These are phyloP conservation scores for Microbotryomycetes sp. DNA, from an alignment of 1,284 basidiomycete species.

Conservation along the genomic window DNA sequence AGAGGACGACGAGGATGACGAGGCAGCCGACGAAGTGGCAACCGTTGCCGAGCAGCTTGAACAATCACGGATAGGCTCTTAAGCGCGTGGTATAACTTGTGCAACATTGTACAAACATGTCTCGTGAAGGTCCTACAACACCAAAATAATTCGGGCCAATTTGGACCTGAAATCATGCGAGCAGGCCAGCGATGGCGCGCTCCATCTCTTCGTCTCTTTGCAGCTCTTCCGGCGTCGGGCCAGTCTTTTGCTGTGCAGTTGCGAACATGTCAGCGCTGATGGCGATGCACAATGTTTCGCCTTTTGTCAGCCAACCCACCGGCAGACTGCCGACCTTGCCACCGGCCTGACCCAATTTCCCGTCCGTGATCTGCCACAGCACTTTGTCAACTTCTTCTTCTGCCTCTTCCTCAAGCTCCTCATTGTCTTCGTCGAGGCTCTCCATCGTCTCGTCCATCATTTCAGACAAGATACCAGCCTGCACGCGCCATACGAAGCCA, in stretches of 20 bases:
- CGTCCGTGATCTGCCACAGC: conserved; percentile 88
- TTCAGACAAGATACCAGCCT: conserved; percentile 45
- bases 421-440: conserved; percentile 51
- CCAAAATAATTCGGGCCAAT: not conserved
- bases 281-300: not conserved
- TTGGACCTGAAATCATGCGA: conserved; percentile 12
- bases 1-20: conserved; percentile 30
- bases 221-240: conserved; percentile 26
- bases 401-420: conserved; percentile 92
- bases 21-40: conserved; percentile 40
- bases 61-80: conserved; percentile 1
- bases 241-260: conserved; percentile 4
- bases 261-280: not conserved
- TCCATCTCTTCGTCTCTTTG: conserved; percentile 34
- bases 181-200: conserved; percentile 22
- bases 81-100: not conserved
- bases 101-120: not conserved
- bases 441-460: conserved; percentile 46
- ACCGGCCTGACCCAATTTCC: conserved; percentile 76
- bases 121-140: not conserved
- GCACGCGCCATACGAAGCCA: not conserved
- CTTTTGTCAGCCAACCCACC: conserved; percentile 49
- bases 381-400: conserved; percentile 97
- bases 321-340: conserved; percentile 69
- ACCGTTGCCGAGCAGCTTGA: conserved; percentile 9